Base-by-base conservation (phyloP, 23 red algal species). In the Gracilariopsis chorda region DNA sequence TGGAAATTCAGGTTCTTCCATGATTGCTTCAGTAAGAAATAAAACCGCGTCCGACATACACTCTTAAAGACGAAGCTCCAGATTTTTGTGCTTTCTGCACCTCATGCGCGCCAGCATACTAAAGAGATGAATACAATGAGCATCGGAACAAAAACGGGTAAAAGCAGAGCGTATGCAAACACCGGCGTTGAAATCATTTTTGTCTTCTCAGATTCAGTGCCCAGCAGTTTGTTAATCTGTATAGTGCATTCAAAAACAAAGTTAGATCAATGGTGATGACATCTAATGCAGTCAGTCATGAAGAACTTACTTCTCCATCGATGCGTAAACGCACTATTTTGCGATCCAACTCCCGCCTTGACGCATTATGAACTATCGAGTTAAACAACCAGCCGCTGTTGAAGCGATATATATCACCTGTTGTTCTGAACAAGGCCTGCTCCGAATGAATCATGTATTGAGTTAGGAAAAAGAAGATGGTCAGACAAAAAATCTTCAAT, bases 341-440 rank as follows among this genome's bases (percentile, higher is more conserved):
- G 4, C 48, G 48, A 12, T 30, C 25, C 10, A 62, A 13, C 23
- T 62, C 57, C 2, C 4, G 52, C 27, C 12, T 24, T 24, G 20
- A 58, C 12, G n/a, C 12, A 30, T 62, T 29, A 30, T 12, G 23
- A 30, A 30, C 21, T 62, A 30, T 28, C n/a, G n/a, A n/a, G n/a
- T 62, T 62, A 29, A 62, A 62, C 57, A 62, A 62, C 57, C 57
- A 62, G 33, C 57, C 57, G 57, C 57, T 62, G 23, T 62, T 62
- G 23, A 62, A 62, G 23, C 57, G 57, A 62, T 62, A 62, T 8
- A 62, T 62, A 30, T 62, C 57, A 28, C 34, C 57, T 30, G 27
- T 9, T 17, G 33, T n/a, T n/a, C n/a, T n/a, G n/a, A n/a, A n/a
- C n/a, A n/a, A n/a, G n/a, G n/a, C n/a, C n/a, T n/a, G n/a, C n/a